Base-by-base conservation (phyloP, 108 stramenopile genomes). In the Phaeodactylum tricornutum region DNA sequence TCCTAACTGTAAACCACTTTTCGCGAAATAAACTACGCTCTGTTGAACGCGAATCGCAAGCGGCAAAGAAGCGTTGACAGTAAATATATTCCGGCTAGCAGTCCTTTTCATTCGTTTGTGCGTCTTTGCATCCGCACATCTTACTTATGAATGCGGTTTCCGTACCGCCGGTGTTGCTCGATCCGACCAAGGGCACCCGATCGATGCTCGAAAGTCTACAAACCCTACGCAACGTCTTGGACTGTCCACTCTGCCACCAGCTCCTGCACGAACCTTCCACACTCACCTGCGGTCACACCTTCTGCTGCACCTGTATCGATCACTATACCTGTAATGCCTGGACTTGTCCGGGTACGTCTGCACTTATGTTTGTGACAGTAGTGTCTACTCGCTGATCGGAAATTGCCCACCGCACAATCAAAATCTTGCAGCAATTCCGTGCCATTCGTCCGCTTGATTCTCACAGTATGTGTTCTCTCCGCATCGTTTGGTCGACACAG, bases 281-380 rank as follows among this genome's bases (percentile, higher is more conserved):
- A 19, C 23, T 52, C 36, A 3, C 47, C n/a, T 52, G 50, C 25
- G 50, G 23, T 25, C 50, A 52, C 21, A 36, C 31, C 6, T 52
- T 52, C 27, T 52, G 50, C 14, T 15, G 32, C n/a, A 52, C 22
- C 17, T 52, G 50, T 14, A 52, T 52, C 6, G 50, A 52, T 17
- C 22, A 36, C 9, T 36, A 38, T 23, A 33, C 19, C 34, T 52
- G 50, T 26, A n/a, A 52, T 6, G 4, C 36, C 14, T 11, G 21
- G 4, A 14, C 11, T 23, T 52, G 50, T 37, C 50, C 50, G 14
- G 50, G 50, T 52, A 52, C 14, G 50, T 52, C 21, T 32, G 28
- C 5, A 15, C n/a, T n/a, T n/a, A n/a, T n/a, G n/a, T n/a, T n/a
- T n/a, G n/a, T n/a, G n/a, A n/a, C 5, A 22, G 17, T 8, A 34